Conservation (phyloP, 106 monocot species). For the Dactylorhiza incarnata region DNA sequence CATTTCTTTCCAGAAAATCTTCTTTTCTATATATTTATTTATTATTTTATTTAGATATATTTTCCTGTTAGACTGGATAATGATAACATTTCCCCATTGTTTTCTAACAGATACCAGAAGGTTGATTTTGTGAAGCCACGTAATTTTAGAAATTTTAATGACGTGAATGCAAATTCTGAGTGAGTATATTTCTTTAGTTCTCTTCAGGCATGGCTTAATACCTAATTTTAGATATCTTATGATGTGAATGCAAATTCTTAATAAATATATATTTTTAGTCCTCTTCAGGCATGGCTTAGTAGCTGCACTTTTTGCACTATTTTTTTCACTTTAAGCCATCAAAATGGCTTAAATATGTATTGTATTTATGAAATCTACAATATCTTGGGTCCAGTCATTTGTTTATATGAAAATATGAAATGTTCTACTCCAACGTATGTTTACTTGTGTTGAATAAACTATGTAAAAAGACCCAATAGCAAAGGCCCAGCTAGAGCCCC, state of each 20-base stretch:
- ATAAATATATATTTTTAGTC: background rate
- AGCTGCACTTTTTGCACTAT: background rate
- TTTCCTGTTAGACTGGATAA: background rate
- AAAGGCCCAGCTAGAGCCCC: too few relatives aligned
- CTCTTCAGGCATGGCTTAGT: background rate
- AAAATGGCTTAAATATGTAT: background rate
- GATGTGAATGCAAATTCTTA: slow-evolving; percentile 5
- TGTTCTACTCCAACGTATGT: background rate
- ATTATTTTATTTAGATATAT: background rate
- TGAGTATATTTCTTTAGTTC: background rate
- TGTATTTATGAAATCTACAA: background rate
- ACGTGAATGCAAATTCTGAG: slow-evolving; percentile 1
- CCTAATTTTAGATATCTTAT: slow-evolving; percentile 6
- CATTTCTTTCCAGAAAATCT: background rate
- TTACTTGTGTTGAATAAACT: too few relatives aligned
- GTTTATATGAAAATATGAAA: background rate
- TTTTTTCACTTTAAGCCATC: background rate
- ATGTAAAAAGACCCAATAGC: too few relatives aligned
- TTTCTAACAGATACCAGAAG: slow-evolving; percentile 7
- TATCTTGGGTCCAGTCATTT: background rate
- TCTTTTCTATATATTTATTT: background rate
- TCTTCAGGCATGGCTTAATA: background rate
- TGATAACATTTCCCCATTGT: background rate
- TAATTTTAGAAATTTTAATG: slow-evolving; percentile 6
- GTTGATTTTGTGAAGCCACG: slow-evolving; percentile 6